These are phyloP conservation scores for Microbotryum silenes-acaulis DNA, from an alignment of 1,284 basidiomycete species.

Conservation along the genomic window DNA sequence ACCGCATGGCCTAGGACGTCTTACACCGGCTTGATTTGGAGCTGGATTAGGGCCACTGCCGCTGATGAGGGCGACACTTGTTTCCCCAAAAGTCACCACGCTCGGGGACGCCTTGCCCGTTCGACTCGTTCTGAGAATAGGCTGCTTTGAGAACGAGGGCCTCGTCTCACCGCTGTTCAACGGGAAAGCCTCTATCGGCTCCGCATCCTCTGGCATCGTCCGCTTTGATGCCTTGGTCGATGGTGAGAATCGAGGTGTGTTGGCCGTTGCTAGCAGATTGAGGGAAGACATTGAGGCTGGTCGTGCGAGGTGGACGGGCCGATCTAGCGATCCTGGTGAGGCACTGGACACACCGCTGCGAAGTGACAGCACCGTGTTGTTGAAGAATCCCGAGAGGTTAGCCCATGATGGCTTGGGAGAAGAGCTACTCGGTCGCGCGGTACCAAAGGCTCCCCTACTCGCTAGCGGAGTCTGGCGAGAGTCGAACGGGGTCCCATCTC, in stretches of 20 bases:
- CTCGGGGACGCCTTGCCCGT: too few species aligned
- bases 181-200: too few species aligned
- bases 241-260: too few species aligned
- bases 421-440: constrained; percentile 1
- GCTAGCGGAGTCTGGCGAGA: neutral
- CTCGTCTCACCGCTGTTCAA: too few species aligned
- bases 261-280: too few species aligned
- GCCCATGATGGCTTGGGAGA: constrained; percentile 26
- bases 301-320: too few species aligned
- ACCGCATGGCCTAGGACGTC: neutral
- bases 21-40: neutral
- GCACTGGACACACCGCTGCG: constrained; percentile 3
- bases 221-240: too few species aligned
- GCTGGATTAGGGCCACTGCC: neutral
- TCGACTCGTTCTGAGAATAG: too few species aligned
- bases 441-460: neutral
- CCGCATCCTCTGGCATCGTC: too few species aligned
- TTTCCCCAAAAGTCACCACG: constrained; percentile 23
- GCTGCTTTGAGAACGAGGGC: too few species aligned
- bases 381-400: constrained; percentile 29
- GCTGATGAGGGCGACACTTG: constrained; percentile 21
- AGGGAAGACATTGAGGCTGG: too few species aligned
- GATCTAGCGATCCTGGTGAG: neutral
- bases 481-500: constrained; percentile 23
- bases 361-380: constrained; percentile 25